Evolutionary conservation across 1,284 basidiomycete genomes (phyloP).

Genomic region (Naganishia sp.): DNA sequence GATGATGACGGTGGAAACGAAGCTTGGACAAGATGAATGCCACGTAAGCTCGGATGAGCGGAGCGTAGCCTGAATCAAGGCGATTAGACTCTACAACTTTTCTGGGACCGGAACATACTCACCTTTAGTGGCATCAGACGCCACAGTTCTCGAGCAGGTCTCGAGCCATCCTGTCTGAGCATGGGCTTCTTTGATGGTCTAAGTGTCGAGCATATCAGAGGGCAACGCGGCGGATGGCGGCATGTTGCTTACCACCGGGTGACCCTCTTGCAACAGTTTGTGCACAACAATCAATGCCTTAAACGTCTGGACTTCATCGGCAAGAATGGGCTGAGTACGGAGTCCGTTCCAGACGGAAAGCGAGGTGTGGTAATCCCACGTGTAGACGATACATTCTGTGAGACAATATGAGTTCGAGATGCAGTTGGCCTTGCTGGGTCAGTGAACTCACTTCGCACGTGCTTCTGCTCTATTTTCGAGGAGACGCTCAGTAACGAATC

Average conservation of each 20-base stretch:
- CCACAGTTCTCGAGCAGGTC: constrained; percentile 85
- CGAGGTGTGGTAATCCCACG: constrained; percentile 97
- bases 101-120: constrained; percentile 35
- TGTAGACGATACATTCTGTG: constrained; percentile 92
- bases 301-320: constrained; percentile 95
- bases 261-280: constrained; percentile 92
- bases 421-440: not conserved
- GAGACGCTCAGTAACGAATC: not conserved
- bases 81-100: constrained; percentile 6
- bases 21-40: constrained; percentile 93
- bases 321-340: constrained; percentile 87
- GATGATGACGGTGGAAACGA: constrained; percentile 86
- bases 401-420: not conserved
- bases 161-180: constrained; percentile 96
- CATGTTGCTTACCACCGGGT: constrained; percentile 70
- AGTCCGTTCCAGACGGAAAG: constrained; percentile 95
- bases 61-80: constrained; percentile 70
- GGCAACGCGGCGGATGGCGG: not conserved
- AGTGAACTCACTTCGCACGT: constrained; percentile 79
- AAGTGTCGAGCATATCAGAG: constrained; percentile 13
- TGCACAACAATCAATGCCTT: constrained; percentile 94
- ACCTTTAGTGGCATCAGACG: constrained; percentile 77
- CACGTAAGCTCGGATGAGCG: constrained; percentile 89
- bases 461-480: constrained; percentile 78
- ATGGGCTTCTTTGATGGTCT: constrained; percentile 94